These are phyloP conservation scores for Megacollybia marginata DNA, from an alignment of 768 basidiomycete genomes.

Conservation along the genomic window DNA sequence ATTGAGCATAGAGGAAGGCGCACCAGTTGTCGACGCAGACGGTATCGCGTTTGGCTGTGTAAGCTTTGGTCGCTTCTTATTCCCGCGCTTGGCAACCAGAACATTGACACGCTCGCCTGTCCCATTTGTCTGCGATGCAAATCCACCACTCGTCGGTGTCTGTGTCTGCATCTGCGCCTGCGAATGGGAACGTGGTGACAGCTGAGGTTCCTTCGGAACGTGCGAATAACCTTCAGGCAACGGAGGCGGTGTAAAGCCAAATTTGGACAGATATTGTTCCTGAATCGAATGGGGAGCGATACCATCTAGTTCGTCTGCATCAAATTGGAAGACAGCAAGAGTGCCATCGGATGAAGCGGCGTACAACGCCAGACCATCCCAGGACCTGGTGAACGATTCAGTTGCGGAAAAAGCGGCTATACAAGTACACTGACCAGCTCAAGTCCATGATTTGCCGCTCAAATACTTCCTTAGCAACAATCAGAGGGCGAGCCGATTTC, in stretches of 20 bases:
- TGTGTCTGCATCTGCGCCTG: slow-evolving; percentile 15
- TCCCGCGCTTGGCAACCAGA: slow-evolving; percentile 65
- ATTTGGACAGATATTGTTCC: slow-evolving; percentile 74
- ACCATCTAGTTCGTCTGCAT: slow-evolving; percentile 71
- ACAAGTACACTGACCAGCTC: slow-evolving; percentile 60
- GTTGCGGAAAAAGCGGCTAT: slow-evolving; percentile 1
- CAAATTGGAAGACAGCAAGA: slow-evolving; percentile 82
- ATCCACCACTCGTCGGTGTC: neutral
- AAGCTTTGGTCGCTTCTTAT: slow-evolving; percentile 49
- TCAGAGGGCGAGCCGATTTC: slow-evolving; percentile 80
- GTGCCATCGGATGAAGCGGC: slow-evolving; percentile 96
- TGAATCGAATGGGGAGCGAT: slow-evolving; percentile 69
- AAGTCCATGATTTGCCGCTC: slow-evolving; percentile 94
- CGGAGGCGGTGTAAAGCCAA: slow-evolving; percentile 64
- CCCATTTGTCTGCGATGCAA: slow-evolving; percentile 11
- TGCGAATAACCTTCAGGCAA: slow-evolving; percentile 71
- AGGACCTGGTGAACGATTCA: slow-evolving; percentile 52
- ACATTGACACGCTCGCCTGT: slow-evolving; percentile 60
- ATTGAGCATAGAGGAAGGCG: slow-evolving; percentile 14
- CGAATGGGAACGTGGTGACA: slow-evolving; percentile 17
- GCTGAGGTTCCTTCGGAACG: slow-evolving; percentile 13
- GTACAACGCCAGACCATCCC: slow-evolving; percentile 87
- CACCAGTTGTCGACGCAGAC: slow-evolving; percentile 13
- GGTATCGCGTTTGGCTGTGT: slow-evolving; percentile 12
- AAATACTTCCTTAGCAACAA: slow-evolving; percentile 91